phyloP scores from a whole-genome alignment of 2,329 filamentous ascomycete genomes.

The Arthroderma sp. region DNA sequence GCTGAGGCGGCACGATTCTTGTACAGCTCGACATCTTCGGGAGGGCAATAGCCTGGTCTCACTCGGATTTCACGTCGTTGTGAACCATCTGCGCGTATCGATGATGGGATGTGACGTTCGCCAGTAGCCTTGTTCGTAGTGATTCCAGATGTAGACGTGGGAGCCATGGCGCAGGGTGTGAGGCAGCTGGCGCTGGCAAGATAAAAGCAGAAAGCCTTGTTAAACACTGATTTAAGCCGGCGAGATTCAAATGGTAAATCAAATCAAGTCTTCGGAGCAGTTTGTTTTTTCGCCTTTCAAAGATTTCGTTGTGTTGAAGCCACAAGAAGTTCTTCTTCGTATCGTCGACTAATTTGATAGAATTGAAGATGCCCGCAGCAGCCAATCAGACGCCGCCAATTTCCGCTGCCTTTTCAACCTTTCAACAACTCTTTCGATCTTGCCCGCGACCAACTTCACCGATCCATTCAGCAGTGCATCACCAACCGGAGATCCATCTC shows the following conservation, averaged over 20 bases:
- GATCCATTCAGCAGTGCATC: too few species aligned
- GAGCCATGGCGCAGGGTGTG: conserved; percentile 30
- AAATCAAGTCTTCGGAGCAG: too few species aligned
- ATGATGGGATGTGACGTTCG: conserved; percentile 79
- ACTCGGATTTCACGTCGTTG: conserved; percentile 92
- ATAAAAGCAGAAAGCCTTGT: background rate
- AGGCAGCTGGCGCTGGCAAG: conserved; percentile 4
- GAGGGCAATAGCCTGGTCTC: conserved; percentile 80
- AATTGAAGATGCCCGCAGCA: background rate
- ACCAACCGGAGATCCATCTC: too few species aligned
- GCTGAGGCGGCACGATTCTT: conserved; percentile 80
- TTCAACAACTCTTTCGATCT: too few species aligned
- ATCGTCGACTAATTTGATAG: background rate
- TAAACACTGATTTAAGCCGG: background rate
- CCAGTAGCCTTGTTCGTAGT: conserved; percentile 63
- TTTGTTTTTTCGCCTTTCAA: background rate
- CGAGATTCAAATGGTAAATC: too few species aligned
- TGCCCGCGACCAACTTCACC: too few species aligned
- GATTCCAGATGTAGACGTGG: conserved; percentile 47
- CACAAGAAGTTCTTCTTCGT: background rate
- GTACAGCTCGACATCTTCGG: conserved; percentile 92
- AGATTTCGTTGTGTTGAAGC: background rate
- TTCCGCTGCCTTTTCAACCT: background rate
- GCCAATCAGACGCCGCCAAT: background rate
- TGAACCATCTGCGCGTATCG: conserved; percentile 71